Evolutionary conservation across 768 basidiomycete species (phyloP).

Genomic region (Lentinula raphanica): DNA sequence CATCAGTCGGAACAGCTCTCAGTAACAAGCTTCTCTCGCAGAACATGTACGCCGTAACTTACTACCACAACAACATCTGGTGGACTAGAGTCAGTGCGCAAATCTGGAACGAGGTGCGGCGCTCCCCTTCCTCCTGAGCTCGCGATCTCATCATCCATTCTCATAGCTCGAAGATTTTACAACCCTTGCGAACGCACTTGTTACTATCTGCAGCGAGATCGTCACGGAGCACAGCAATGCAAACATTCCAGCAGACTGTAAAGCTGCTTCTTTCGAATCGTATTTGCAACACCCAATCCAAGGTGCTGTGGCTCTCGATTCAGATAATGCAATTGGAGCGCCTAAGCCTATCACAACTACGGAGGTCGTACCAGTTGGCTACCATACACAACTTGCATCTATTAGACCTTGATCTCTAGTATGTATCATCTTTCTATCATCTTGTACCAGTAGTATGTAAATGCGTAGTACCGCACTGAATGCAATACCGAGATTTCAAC

Average conservation of each 20-base stretch:
- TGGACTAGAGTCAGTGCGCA: conserved; percentile 37
- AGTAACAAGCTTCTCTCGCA: conserved; percentile 22
- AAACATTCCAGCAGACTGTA: background rate
- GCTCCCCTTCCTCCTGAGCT: background rate
- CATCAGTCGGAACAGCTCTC: conserved; percentile 17
- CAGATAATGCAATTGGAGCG: background rate
- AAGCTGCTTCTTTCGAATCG: background rate
- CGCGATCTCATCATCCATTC: background rate
- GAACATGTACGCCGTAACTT: conserved; percentile 27
- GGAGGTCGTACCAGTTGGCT: background rate
- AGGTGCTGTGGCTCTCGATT: background rate
- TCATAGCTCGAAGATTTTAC: conserved; percentile 13
- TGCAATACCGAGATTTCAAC: too few relatives aligned
- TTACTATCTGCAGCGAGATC: conserved; percentile 5
- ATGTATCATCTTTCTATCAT: too few relatives aligned
- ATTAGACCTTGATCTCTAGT: conserved; percentile 3
- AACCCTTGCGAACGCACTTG: conserved; percentile 9
- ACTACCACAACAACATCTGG: conserved; percentile 32
- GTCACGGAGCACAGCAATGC: background rate
- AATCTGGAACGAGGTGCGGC: conserved; percentile 32
- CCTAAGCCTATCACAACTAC: background rate
- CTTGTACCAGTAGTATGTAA: too few relatives aligned
- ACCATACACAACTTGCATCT: background rate
- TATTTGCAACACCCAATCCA: background rate
- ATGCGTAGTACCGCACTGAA: too few relatives aligned